These are phyloP conservation scores for Didymella pomorum DNA, from an alignment of 2,329 filamentous ascomycete genomes.

Conservation along the genomic window DNA sequence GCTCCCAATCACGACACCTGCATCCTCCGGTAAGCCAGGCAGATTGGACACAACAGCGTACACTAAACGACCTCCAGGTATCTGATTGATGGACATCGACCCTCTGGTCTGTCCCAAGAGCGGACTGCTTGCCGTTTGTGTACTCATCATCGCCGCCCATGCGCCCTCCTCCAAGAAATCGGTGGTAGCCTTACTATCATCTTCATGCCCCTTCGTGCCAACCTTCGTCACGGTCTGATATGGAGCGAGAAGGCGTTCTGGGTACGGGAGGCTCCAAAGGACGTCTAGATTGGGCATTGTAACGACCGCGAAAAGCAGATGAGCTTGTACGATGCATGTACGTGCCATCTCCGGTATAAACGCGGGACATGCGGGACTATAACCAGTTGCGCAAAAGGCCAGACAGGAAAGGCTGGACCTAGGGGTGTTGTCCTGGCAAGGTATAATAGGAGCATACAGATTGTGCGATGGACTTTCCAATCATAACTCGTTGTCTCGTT, in stretches of 20 bases:
- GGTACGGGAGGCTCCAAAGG: constrained; percentile 5
- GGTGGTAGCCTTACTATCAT: constrained; percentile 19
- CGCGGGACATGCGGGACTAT: neutral
- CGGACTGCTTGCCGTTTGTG: constrained; percentile 21
- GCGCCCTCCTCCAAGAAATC: constrained; percentile 25
- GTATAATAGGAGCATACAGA: neutral
- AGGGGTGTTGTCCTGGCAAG: neutral
- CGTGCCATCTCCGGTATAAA: neutral
- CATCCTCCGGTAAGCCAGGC: constrained; percentile 12
- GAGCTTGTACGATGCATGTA: neutral
- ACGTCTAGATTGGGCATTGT: too few species aligned
- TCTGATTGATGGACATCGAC: constrained; percentile 16
- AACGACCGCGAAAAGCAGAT: neutral
- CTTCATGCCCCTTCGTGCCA: constrained; percentile 23
- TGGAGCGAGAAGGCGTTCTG: constrained; percentile 21
- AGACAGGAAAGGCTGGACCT: neutral
- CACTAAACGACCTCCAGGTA: neutral
- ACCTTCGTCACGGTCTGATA: neutral
- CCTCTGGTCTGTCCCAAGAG: constrained; percentile 10
- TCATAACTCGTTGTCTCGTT: neutral
- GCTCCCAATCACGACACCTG: constrained; percentile 14
- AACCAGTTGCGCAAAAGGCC: neutral
- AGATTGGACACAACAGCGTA: too few species aligned
- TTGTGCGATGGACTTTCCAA: neutral
- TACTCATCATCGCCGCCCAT: constrained; percentile 13